Evolutionary conservation across 805 yeast species (phyloP).

Genomic region (Yamadazyma paraphyllophila): DNA sequence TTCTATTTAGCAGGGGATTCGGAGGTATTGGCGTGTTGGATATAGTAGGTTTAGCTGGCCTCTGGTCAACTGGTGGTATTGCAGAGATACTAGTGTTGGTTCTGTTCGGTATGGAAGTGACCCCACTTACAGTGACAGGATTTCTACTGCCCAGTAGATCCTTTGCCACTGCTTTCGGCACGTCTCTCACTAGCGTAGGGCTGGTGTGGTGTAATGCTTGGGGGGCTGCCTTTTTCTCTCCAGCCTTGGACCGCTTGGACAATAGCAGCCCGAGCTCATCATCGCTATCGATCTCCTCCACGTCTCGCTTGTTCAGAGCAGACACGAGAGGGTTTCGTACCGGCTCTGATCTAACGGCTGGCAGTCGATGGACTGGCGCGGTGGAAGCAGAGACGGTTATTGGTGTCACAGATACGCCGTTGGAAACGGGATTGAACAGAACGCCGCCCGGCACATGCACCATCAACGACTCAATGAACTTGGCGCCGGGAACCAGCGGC

Average conservation of each 20-base stretch:
- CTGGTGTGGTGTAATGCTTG: not conserved
- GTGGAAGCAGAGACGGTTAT: no score
- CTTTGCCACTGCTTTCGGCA: no score
- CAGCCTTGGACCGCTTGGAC: not conserved
- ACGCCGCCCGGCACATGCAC: not conserved
- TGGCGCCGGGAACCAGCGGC: slow-evolving; percentile 17
- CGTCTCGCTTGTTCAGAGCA: not conserved
- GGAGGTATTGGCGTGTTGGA: no score
- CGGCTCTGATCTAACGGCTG: no score
- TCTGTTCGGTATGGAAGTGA: no score
- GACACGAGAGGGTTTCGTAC: not conserved
- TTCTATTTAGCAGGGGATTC: no score
- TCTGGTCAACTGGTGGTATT: no score
- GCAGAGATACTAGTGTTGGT: no score
- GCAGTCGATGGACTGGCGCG: no score
- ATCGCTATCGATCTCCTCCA: slow-evolving; percentile 9
- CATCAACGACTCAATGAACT: not conserved
- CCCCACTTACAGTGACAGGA: no score
- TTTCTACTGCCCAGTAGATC: no score
- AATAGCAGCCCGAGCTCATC: slow-evolving; percentile 7
- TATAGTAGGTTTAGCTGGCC: no score
- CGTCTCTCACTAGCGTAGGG: not conserved
- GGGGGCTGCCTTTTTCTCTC: not conserved
- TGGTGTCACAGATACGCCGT: not conserved
- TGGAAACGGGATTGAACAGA: slow-evolving; percentile 1